Conservation (phyloP, 768 basidiomycete species). For the Agrocybe pediades region DNA sequence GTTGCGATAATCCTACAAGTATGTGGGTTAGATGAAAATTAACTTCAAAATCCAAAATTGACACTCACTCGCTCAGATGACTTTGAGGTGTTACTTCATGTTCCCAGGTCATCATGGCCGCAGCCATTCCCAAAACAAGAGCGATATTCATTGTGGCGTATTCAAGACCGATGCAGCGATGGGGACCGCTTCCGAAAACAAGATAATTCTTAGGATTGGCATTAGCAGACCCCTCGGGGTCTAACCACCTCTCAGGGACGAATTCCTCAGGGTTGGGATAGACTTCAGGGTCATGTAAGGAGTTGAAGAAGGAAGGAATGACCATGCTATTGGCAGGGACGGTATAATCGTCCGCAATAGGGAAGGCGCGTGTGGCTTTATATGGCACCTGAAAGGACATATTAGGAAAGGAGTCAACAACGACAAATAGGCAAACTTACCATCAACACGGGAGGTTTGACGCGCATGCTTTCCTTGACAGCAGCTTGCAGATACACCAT, state of each 20-base stretch:
- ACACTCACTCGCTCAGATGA: slow-evolving; percentile 77
- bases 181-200: slow-evolving; percentile 92
- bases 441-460: slow-evolving; percentile 96
- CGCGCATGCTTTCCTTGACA: slow-evolving; percentile 90
- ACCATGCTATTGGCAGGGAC: slow-evolving; percentile 92
- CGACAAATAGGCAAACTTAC: slow-evolving; percentile 39
- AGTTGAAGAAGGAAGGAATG: slow-evolving; percentile 92
- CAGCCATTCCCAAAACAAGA: slow-evolving; percentile 82
- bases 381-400: slow-evolving; percentile 79
- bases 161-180: slow-evolving; percentile 89
- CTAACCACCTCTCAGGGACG: slow-evolving; percentile 91
- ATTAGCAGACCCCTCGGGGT: slow-evolving; percentile 75
- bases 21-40: neutral
- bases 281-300: slow-evolving; percentile 85
- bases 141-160: slow-evolving; percentile 93
- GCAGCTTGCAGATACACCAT: slow-evolving; percentile 94
- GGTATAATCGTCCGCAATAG: slow-evolving; percentile 88
- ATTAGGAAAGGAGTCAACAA: slow-evolving; percentile 6
- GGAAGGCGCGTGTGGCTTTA: slow-evolving; percentile 85
- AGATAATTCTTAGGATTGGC: slow-evolving; percentile 92
- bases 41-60: neutral
- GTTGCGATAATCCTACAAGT: slow-evolving; percentile 85
- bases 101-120: slow-evolving; percentile 79
- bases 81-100: slow-evolving; percentile 82
- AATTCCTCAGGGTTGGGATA: slow-evolving; percentile 88